These are phyloP conservation scores for Conoideocrella luteorostrata DNA, from an alignment of 2,329 filamentous ascomycete species.

Conservation along the genomic window DNA sequence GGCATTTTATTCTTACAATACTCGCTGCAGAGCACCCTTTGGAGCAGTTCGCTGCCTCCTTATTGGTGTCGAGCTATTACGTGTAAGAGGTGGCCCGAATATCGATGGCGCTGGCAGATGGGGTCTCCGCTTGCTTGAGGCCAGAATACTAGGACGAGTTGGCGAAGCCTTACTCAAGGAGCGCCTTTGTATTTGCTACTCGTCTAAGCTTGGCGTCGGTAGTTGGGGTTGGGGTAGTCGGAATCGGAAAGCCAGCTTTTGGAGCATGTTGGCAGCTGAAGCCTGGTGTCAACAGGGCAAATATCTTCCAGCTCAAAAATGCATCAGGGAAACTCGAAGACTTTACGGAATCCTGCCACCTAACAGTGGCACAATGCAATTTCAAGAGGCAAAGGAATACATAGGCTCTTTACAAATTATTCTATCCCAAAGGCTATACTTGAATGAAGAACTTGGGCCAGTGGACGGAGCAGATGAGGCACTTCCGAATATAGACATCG, in stretches of 20 bases:
- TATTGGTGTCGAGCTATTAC: constrained; percentile 74
- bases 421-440: constrained; percentile 40
- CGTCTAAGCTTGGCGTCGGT: constrained; percentile 62
- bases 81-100: constrained; percentile 70
- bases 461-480: constrained; percentile 32
- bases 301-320: constrained; percentile 69
- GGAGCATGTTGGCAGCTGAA: constrained; percentile 78
- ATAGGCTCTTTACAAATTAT: constrained; percentile 45
- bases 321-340: constrained; percentile 61
- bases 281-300: constrained; percentile 76
- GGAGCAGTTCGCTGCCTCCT: constrained; percentile 72
- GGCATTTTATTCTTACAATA: constrained; percentile 86
- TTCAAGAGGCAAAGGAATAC: constrained; percentile 44
- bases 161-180: constrained; percentile 82
- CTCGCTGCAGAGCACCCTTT: constrained; percentile 72
- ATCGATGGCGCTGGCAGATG: constrained; percentile 84
- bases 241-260: constrained; percentile 79
- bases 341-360: constrained; percentile 46
- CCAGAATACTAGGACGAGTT: constrained; percentile 64
- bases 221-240: constrained; percentile 64
- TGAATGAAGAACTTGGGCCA: constrained; percentile 17
- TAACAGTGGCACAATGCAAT: constrained; percentile 46
- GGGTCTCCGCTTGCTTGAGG: constrained; percentile 74
- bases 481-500: constrained; percentile 24
- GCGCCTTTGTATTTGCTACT: constrained; percentile 78